phyloP scores from a whole-genome alignment of 139 green algal genomes.

The Medakamo hakoo region DNA sequence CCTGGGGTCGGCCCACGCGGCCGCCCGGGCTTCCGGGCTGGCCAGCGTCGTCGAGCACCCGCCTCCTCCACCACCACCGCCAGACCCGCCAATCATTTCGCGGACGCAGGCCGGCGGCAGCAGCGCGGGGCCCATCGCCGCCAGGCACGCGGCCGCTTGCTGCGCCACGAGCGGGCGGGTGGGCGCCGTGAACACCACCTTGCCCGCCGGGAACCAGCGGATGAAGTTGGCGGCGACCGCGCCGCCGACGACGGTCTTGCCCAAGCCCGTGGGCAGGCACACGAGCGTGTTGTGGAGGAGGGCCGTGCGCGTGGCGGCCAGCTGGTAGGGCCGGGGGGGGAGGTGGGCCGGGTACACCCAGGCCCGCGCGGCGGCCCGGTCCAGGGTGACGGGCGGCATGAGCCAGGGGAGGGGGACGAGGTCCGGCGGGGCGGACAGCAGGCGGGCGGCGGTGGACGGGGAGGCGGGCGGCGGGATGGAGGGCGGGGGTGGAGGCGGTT shows the following conservation, averaged over 20 bases:
- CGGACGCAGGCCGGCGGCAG: too few relatives aligned
- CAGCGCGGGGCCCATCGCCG: slow-evolving; percentile 51
- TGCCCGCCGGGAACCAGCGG: slow-evolving; percentile 78
- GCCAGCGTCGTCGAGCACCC: background rate
- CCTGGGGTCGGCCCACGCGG: slow-evolving; percentile 28
- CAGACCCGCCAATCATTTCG: too few relatives aligned
- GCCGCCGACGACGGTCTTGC: slow-evolving; percentile 92
- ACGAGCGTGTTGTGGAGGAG: slow-evolving; percentile 85
- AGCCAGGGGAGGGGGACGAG: background rate
- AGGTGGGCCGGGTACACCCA: background rate
- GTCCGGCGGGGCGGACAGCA: background rate
- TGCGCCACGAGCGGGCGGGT: slow-evolving; percentile 83
- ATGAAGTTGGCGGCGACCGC: slow-evolving; percentile 91
- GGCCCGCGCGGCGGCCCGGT: background rate
- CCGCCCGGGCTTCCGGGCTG: slow-evolving; percentile 13
- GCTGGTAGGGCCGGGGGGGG: background rate
- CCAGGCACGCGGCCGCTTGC: slow-evolving; percentile 67
- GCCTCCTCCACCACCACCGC: slow-evolving; percentile 9
- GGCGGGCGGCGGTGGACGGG: too few relatives aligned
- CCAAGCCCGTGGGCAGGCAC: slow-evolving; percentile 85
- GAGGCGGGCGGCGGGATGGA: background rate
- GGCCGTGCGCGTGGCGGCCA: slow-evolving; percentile 14
- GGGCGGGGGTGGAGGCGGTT: background rate
- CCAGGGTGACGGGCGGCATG: background rate
- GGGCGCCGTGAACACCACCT: slow-evolving; percentile 85